Evolutionary conservation across 768 basidiomycete genomes (phyloP).

Genomic region (Peribolospora baueri): DNA sequence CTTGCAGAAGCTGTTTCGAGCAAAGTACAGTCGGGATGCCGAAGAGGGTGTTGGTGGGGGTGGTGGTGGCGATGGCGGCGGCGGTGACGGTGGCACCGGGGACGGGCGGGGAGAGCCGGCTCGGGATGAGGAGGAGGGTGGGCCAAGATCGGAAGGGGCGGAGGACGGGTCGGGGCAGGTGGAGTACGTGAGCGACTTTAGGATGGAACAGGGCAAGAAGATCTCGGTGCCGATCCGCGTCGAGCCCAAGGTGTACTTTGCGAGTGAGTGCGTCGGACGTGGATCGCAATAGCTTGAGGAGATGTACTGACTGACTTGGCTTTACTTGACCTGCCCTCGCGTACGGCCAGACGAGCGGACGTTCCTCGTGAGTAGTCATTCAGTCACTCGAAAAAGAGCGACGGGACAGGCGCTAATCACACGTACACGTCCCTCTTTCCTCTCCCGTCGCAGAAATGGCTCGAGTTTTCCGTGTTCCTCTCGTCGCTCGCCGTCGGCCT

Average conservation of each 20-base stretch:
- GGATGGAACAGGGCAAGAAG: slow-evolving; percentile 59
- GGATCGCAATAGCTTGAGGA: background rate
- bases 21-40: slow-evolving; percentile 15
- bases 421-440: background rate
- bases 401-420: no score
- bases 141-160: slow-evolving; percentile 3
- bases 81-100: slow-evolving; percentile 13
- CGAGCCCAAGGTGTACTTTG: slow-evolving; percentile 96
- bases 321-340: background rate
- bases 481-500: slow-evolving; percentile 73
- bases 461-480: slow-evolving; percentile 63
- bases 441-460: slow-evolving; percentile 42
- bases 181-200: slow-evolving; percentile 34
- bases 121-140: slow-evolving; percentile 25
- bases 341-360: no score
- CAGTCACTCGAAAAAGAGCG: no score
- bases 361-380: no score
- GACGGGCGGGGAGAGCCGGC: background rate
- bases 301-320: background rate
- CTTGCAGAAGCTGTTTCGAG: slow-evolving; percentile 24
- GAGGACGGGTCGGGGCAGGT: slow-evolving; percentile 18
- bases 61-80: slow-evolving; percentile 15
- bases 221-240: slow-evolving; percentile 87
- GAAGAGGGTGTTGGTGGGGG: slow-evolving; percentile 14
- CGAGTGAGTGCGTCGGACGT: slow-evolving; percentile 38